These are phyloP conservation scores for Candida odintsovae DNA, from an alignment of 805 yeast genomes.

Conservation along the genomic window DNA sequence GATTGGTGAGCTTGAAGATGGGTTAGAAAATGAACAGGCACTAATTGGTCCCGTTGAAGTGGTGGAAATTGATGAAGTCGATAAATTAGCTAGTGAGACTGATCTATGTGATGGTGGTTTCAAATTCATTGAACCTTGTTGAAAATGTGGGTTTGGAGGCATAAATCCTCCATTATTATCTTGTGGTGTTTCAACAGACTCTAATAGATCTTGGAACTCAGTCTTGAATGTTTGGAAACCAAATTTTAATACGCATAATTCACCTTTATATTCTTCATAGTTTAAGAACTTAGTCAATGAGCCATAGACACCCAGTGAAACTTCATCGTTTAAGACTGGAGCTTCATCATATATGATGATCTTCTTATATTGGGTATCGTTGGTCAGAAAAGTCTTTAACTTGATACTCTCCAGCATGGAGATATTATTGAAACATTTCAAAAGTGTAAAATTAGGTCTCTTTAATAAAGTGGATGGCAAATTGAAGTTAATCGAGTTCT, in stretches of 20 bases:
- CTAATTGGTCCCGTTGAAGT: conserved; percentile 1
- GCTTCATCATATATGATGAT: conserved; percentile 20
- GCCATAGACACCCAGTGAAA: conserved; percentile 37
- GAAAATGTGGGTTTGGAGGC: background rate
- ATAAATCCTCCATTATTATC: background rate
- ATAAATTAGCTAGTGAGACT: conserved; percentile 13
- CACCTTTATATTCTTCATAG: conserved; percentile 32
- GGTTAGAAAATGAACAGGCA: conserved; percentile 6
- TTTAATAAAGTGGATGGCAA: conserved; percentile 85
- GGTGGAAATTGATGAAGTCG: conserved; percentile 8
- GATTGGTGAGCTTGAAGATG: conserved; percentile 17
- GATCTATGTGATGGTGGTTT: conserved; percentile 16
- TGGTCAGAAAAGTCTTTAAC: conserved; percentile 31
- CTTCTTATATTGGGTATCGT: conserved; percentile 5
- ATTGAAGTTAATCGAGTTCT: conserved; percentile 66
- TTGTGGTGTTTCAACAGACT: conserved; percentile 1
- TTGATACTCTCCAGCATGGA: conserved; percentile 44
- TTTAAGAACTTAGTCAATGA: conserved; percentile 43
- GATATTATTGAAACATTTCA: conserved; percentile 55
- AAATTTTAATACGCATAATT: conserved; percentile 36
- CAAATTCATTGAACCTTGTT: background rate
- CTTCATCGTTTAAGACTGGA: conserved; percentile 14
- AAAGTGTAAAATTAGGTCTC: conserved; percentile 64
- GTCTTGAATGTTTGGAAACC: conserved; percentile 35
- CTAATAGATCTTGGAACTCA: conserved; percentile 23